Percentiles rank a stretch among this genome's conserved stretches.
Evolutionary conservation across 2,329 filamentous ascomycete species (phyloP).

Genomic region (Alternaria solani): DNA sequence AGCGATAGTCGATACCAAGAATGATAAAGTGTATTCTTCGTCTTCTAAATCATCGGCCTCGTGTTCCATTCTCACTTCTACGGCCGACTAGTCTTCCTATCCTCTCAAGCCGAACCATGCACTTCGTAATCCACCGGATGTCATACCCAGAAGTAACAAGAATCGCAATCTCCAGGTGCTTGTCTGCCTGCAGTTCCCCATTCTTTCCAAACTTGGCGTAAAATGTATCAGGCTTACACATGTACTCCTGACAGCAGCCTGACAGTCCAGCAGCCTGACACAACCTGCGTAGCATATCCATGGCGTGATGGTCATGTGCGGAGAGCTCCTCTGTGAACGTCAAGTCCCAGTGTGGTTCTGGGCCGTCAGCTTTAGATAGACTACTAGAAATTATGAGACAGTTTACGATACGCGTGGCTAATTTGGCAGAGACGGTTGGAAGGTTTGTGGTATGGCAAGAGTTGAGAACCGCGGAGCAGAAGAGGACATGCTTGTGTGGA

Average conservation of each 20-base stretch:
- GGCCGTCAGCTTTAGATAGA: background rate
- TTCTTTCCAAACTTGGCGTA: background rate
- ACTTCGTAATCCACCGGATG: background rate
- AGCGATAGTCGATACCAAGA: conserved; percentile 12
- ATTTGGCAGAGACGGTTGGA: background rate
- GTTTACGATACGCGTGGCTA: background rate
- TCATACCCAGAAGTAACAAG: background rate
- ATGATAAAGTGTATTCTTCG: conserved; percentile 15
- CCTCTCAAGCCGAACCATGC: background rate
- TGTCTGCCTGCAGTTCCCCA: background rate
- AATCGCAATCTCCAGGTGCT: background rate
- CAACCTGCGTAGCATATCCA: background rate
- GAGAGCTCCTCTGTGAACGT: background rate
- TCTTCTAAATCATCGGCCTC: background rate
- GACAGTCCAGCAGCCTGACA: background rate
- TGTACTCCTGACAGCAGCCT: background rate
- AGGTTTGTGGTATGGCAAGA: background rate
- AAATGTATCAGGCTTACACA: background rate
- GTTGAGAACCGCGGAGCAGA: background rate
- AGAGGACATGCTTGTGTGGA: background rate
- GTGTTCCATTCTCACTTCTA: background rate
- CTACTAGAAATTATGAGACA: background rate
- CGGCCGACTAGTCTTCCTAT: background rate
- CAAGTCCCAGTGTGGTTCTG: background rate
- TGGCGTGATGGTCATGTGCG: background rate